These are phyloP conservation scores for Ustilago bromivora DNA, from an alignment of 1,284 basidiomycete genomes.

Conservation along the genomic window DNA sequence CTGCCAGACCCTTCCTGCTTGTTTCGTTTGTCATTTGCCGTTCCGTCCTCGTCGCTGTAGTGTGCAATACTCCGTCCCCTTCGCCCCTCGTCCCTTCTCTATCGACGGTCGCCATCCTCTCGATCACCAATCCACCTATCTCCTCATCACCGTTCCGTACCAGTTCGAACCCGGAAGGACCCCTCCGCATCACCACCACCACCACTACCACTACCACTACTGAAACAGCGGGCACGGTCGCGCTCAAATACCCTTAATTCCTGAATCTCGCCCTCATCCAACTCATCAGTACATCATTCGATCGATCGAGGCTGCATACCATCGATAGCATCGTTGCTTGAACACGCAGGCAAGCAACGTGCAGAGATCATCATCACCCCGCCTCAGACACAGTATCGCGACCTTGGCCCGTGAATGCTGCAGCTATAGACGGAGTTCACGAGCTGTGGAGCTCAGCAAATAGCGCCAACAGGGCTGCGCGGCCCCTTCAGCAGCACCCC, in stretches of 20 bases:
- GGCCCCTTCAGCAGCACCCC: conserved; percentile 12
- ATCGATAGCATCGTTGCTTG: background rate
- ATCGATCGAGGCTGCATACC: background rate
- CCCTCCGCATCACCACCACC: background rate
- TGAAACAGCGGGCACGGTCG: background rate
- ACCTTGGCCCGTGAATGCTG: conserved; percentile 17
- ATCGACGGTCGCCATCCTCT: background rate
- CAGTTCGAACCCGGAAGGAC: background rate
- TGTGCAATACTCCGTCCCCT: background rate
- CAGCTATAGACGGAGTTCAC: conserved; percentile 14
- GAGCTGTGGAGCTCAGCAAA: conserved; percentile 25
- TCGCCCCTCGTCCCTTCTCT: background rate
- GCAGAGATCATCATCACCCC: background rate
- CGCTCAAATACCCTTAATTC: background rate
- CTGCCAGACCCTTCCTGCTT: conserved; percentile 4
- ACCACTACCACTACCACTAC: background rate
- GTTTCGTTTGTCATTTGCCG: background rate
- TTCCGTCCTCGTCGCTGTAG: conserved; percentile 8
- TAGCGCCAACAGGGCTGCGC: conserved; percentile 15
- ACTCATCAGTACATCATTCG: background rate
- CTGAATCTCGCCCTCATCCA: background rate
- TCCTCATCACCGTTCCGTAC: background rate
- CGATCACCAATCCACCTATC: background rate
- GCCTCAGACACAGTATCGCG: background rate
- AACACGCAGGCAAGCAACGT: background rate